Evolutionary conservation across 2,329 filamentous ascomycete species (phyloP).

Genomic region (Cadophora luteo-olivacea): DNA sequence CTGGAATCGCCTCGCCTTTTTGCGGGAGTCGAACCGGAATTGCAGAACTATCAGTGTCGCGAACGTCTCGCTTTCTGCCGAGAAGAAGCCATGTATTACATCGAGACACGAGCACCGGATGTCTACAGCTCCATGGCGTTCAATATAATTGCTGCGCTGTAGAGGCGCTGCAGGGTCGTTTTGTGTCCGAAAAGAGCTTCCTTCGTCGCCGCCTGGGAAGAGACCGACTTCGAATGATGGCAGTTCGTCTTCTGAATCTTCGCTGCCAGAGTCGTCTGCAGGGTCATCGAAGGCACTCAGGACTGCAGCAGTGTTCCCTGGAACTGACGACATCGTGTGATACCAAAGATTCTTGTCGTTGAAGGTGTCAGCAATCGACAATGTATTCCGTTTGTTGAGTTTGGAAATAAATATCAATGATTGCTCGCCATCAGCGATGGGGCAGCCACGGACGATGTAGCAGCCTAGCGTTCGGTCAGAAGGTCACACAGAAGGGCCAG

Average conservation of each 20-base stretch:
- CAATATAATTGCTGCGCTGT: constrained; percentile 35
- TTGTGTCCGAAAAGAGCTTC: constrained; percentile 20
- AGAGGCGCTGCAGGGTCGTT: constrained; percentile 15
- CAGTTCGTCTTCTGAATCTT: constrained; percentile 10
- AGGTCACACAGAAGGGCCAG: too few relatives aligned
- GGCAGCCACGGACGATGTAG: too few relatives aligned
- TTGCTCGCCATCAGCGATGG: too few relatives aligned
- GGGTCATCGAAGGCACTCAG: constrained; percentile 10
- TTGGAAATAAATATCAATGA: background rate
- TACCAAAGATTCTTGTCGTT: background rate
- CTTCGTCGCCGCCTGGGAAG: constrained; percentile 10
- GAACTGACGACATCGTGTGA: background rate
- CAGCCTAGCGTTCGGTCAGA: too few relatives aligned
- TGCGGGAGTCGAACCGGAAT: constrained; percentile 41
- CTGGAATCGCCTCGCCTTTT: constrained; percentile 36
- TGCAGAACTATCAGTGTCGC: constrained; percentile 40
- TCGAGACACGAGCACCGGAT: constrained; percentile 40
- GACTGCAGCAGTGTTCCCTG: background rate
- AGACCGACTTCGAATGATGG: constrained; percentile 21
- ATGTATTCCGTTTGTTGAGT: background rate
- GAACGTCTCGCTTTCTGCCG: constrained; percentile 31
- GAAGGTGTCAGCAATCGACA: background rate
- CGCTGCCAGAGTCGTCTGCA: background rate
- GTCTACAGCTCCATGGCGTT: constrained; percentile 40
- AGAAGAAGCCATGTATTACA: constrained; percentile 39